Base-by-base conservation (phyloP, 495 filamentous ascomycete species). In the Stereocaulon alpinum region DNA sequence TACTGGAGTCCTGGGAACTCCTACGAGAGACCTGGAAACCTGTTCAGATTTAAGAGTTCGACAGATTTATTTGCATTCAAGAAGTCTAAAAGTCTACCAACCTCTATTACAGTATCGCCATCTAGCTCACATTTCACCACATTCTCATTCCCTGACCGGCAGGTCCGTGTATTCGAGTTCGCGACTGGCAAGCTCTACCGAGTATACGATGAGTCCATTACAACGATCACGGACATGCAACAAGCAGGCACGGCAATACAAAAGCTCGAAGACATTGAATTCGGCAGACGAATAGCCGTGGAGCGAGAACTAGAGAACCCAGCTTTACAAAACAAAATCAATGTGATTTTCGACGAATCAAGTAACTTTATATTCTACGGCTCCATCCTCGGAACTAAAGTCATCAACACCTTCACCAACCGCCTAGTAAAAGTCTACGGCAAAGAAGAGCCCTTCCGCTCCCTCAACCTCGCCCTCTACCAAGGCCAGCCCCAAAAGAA, bases 41-140 rank as follows among this genome's bases (percentile, higher is more conserved):
- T 99, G 18, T 99, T 94, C 67, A 78, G 87, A 50, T 86, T 86
- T 66, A 99, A 99, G 69, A 93, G 88, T 67, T 85, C 84, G 3
- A 99, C 93, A 12, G 89, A 87, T 56, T 78, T 99, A 3, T 97
- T 99, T 69, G 92, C 94, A 40, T 99, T 97, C 75, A 96, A 94
- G 66, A 97, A 91, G 72, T 80, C 89, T 44, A 97, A 95, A 68
- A 92, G 89, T 0, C 78, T 85, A 0, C 91, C 93, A 0, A 79
- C 87, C 17, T 87, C 87, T n/a, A 72, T 99, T 49, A 89, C 86
- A 0, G 80, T 99, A 44, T 95, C 91, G 0, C 89, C 91, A 0
- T 86, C 87, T 0, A 87, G 89, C 7, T 79, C 82, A 34, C 86
- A 88, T 22, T 96, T 97, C 67, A 88, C 87, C 5, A 90, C 91